These are phyloP conservation scores for Cryphonectria nitschkei DNA, from an alignment of 2,329 filamentous ascomycete genomes.

Conservation along the genomic window DNA sequence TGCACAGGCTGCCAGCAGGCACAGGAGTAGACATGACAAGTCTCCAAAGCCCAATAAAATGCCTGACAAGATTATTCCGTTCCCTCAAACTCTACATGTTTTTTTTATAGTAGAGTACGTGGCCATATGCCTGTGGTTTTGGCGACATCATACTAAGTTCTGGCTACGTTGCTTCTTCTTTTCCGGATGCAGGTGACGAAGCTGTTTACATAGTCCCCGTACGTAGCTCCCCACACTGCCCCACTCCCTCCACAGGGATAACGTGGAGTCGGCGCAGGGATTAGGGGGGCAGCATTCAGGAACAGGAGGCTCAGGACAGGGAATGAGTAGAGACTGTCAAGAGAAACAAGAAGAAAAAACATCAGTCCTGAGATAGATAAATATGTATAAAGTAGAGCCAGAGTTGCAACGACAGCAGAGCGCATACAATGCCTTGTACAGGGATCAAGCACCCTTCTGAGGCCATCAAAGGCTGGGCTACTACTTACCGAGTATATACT, in stretches of 20 bases:
- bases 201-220: background rate
- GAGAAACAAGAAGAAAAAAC: background rate
- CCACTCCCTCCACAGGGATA: background rate
- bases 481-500: background rate
- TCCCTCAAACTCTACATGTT: background rate
- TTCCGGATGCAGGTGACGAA: background rate
- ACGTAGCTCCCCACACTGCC: background rate
- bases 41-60: background rate
- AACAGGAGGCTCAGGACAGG: background rate
- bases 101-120: background rate
- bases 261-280: background rate
- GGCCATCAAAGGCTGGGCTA: background rate
- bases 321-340: background rate
- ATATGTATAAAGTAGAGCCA: background rate
- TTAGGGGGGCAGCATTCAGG: background rate
- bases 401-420: background rate
- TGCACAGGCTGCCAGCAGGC: background rate
- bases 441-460: background rate
- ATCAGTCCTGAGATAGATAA: background rate
- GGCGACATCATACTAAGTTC: background rate
- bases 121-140: background rate
- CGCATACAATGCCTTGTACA: background rate
- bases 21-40: background rate
- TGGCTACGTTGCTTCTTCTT: conserved; percentile 14
- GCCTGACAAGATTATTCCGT: background rate